These are phyloP conservation scores for Suillus tomentosus DNA, from an alignment of 768 basidiomycete species.

Conservation along the genomic window DNA sequence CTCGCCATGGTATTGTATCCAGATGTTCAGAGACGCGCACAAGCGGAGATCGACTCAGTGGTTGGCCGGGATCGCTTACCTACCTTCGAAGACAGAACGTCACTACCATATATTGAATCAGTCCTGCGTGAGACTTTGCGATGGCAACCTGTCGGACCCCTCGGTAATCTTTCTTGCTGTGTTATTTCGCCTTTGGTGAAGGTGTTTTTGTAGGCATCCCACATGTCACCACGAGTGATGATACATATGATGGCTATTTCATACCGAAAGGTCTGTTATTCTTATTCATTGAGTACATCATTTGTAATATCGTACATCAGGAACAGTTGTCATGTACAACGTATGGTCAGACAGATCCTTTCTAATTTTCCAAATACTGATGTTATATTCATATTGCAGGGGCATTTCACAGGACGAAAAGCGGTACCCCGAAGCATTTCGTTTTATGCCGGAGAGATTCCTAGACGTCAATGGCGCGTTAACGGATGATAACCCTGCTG, in stretches of 20 bases:
- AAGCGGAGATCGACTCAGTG: slow-evolving; percentile 20
- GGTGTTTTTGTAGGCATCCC: slow-evolving; percentile 11
- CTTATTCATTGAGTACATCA: background rate
- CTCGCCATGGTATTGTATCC: slow-evolving; percentile 14
- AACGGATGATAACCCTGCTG: background rate
- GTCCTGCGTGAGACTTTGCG: slow-evolving; percentile 4
- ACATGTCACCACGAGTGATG: slow-evolving; percentile 34
- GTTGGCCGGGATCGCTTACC: background rate
- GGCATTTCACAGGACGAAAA: slow-evolving; percentile 8
- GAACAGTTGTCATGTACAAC: background rate
- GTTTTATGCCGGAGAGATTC: slow-evolving; percentile 10
- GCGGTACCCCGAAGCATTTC: slow-evolving; percentile 1
- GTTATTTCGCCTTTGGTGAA: background rate
- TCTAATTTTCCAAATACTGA: background rate
- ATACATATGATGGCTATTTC: slow-evolving; percentile 44
- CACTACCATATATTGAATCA: slow-evolving; percentile 3
- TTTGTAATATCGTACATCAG: background rate
- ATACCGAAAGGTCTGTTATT: slow-evolving; percentile 47
- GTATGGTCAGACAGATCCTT: background rate
- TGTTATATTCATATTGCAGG: background rate
- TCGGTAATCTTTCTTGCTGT: background rate
- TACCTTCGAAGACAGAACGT: background rate
- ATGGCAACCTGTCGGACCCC: background rate
- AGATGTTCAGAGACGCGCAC: slow-evolving; percentile 18
- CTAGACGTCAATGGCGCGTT: background rate